Percentiles rank a stretch among this genome's conserved stretches.
Evolutionary conservation across 2,329 filamentous ascomycete genomes (phyloP).

Genomic region (Ophiostoma sp.): DNA sequence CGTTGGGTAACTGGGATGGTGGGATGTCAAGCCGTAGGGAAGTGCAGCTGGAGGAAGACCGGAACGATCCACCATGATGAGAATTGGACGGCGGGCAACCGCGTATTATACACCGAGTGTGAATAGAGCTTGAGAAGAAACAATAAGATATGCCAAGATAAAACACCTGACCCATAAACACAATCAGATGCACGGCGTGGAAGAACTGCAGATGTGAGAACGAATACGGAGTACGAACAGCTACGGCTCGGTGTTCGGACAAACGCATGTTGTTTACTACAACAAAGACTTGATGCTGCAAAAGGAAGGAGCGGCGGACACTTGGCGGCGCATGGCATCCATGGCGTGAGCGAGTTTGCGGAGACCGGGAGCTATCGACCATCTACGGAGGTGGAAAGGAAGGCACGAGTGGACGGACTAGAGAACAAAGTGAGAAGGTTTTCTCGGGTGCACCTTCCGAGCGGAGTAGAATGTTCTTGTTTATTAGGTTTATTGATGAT

Average conservation of each 20-base stretch:
- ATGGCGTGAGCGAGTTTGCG: conserved; percentile 24
- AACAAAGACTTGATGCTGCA: not conserved
- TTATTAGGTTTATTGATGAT: not conserved
- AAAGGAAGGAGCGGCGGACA: not conserved
- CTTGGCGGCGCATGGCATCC: not conserved
- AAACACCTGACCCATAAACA: not conserved
- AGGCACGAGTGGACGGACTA: not conserved
- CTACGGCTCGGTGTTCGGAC: not conserved
- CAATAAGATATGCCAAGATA: not conserved
- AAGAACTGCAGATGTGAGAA: not conserved
- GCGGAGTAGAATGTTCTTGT: not conserved
- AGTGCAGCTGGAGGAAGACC: not conserved
- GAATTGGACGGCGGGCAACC: not conserved
- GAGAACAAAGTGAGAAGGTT: conserved; percentile 2
- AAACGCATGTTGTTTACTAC: not conserved
- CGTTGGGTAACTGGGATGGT: not conserved
- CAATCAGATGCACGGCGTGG: not conserved
- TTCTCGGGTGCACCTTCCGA: not conserved
- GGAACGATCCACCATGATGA: not conserved
- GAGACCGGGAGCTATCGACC: not conserved
- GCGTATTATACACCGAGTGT: not conserved
- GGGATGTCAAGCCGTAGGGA: not conserved
- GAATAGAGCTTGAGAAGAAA: not conserved
- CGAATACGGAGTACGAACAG: not conserved
- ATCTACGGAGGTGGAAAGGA: not conserved